phyloP scores from a whole-genome alignment of 2,329 filamentous ascomycete genomes.

The Knoxdaviesia proteae region DNA sequence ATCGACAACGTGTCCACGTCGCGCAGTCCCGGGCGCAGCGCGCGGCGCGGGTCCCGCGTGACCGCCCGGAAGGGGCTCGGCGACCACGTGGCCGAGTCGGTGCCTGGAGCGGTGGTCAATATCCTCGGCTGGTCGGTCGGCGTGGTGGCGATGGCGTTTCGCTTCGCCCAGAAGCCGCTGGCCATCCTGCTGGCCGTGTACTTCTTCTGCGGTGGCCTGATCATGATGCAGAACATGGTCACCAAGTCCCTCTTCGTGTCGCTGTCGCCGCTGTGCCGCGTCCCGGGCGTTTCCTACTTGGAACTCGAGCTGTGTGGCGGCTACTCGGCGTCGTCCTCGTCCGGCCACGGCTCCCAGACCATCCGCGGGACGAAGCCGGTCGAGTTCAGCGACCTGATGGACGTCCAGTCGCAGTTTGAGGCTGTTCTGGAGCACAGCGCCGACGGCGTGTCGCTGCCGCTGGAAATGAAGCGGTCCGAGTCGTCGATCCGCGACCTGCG shows the following conservation, averaged over 20 bases:
- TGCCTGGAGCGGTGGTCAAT: slow-evolving; percentile 18
- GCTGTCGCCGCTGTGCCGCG: slow-evolving; percentile 46
- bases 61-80: slow-evolving; percentile 5
- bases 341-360: slow-evolving; percentile 7
- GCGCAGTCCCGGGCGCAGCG: too few species aligned
- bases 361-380: slow-evolving; percentile 12
- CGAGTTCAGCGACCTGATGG: slow-evolving; percentile 58
- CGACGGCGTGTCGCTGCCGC: slow-evolving; percentile 44
- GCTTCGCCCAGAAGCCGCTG: slow-evolving; percentile 42
- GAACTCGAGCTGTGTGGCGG: slow-evolving; percentile 41
- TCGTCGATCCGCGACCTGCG: slow-evolving; percentile 53
- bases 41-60: too few species aligned
- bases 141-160: slow-evolving; percentile 36
- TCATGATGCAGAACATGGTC: slow-evolving; percentile 40
- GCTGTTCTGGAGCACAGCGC: slow-evolving; percentile 49
- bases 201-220: slow-evolving; percentile 34
- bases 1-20: too few species aligned
- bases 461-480: slow-evolving; percentile 64
- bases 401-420: slow-evolving; percentile 55
- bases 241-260: slow-evolving; percentile 38
- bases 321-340: slow-evolving; percentile 6
- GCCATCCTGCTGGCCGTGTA: slow-evolving; percentile 40
- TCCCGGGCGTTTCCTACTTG: slow-evolving; percentile 43
- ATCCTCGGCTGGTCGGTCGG: slow-evolving; percentile 28
- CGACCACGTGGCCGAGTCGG: slow-evolving; percentile 13